These are phyloP conservation scores for Trametes sanguinea DNA, from an alignment of 768 basidiomycete species.

Conservation along the genomic window DNA sequence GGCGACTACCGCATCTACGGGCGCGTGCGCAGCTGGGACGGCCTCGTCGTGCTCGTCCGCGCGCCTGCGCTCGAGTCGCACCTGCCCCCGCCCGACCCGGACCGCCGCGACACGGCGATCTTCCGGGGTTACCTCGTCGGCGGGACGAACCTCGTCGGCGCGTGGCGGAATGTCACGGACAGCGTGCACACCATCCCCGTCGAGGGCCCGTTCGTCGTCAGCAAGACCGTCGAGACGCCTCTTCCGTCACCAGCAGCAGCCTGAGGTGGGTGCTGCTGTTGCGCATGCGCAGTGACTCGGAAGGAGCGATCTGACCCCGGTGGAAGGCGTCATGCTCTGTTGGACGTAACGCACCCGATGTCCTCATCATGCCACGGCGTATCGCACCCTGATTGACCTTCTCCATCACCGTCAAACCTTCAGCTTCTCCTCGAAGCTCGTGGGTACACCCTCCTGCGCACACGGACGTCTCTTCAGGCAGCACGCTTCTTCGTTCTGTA, in stretches of 20 bases:
- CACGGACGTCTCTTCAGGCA: no score
- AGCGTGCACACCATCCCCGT: slow-evolving; percentile 51
- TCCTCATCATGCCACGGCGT: no score
- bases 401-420: no score
- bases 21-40: slow-evolving; percentile 41
- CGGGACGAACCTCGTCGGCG: slow-evolving; percentile 65
- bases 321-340: no score
- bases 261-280: no score
- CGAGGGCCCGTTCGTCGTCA: slow-evolving; percentile 68
- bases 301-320: no score
- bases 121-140: slow-evolving; percentile 75
- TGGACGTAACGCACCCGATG: no score
- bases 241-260: neutral
- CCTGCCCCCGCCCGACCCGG: slow-evolving; percentile 3
- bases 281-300: no score
- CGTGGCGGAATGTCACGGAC: slow-evolving; percentile 58
- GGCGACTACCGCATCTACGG: slow-evolving; percentile 36
- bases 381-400: no score
- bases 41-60: slow-evolving; percentile 40
- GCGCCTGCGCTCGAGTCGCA: slow-evolving; percentile 18
- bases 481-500: no score
- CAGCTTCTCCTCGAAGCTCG: no score
- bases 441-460: no score
- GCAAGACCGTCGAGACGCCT: slow-evolving; percentile 32
- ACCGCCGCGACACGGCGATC: slow-evolving; percentile 35